Base-by-base conservation (phyloP, 192 early-diverging fungal genomes). In the Coemansia sp. region DNA sequence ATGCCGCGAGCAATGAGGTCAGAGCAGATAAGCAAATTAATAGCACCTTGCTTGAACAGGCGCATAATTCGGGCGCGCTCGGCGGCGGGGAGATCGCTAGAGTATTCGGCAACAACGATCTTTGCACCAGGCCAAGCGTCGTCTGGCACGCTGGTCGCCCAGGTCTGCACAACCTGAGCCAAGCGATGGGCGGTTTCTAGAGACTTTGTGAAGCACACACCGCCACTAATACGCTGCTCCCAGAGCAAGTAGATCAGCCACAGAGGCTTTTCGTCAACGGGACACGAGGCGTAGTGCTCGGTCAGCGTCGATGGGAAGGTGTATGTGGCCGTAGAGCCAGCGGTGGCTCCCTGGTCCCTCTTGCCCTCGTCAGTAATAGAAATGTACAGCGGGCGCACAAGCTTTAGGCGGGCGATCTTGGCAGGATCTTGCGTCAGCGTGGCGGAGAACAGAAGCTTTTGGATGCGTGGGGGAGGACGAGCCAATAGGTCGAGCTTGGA, bases 391-490 rank as follows among this genome's bases (percentile, higher is more conserved):
- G 97, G 97, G 55, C 94, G 80, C 20, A 76, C 75, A 29, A 99
- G 84, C 62, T 89, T 86, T 6, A 99, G 84, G 29, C 87, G 85
- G 10, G 95, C 93, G 63, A 99, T 89, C 64, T 96, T 96, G 68
- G 91, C 93, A 3, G 96, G 95, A 56, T 99, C 93, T 27, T 90
- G 86, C 2, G 97, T 96, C 49, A 99, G 78, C 2, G 97, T 99
- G 0, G 97, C 97, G 20, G 94, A 96, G 68, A 98, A 98, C 15
- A 99, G 84, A 3, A 99, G 85, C 79, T 98, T 98, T 75, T 96
- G 95, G 22, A 96, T 69, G 11, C 86, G 75, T 18, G 69, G 73
- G 8, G 76, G 60, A 3, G 81, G 76, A 35, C 69, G 73, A 7
- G 63, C 73, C 32, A 83, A 44, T 1, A 69, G 27, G 16, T 68